A percentile compares a stretch with the other conserved stretches of the same genome.
Evolutionary conservation across 2,329 filamentous ascomycete genomes (phyloP).

Genomic region (Allantophomopsis cytisporea): DNA sequence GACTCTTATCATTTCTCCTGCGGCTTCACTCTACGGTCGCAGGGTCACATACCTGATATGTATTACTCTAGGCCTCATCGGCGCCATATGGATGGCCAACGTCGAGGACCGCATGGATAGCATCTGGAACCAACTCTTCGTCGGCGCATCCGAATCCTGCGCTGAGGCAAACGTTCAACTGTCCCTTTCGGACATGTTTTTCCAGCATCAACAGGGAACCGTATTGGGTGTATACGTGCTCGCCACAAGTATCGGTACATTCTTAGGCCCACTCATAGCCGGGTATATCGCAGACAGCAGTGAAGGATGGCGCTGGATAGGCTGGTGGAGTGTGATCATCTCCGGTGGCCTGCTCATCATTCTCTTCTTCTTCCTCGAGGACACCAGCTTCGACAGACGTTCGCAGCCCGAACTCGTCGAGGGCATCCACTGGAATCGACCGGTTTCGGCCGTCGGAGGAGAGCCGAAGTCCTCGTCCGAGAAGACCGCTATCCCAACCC

Average conservation of each 20-base stretch:
- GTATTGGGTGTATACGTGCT: constrained; percentile 40
- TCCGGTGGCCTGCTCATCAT: constrained; percentile 30
- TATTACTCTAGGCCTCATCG: constrained; percentile 31
- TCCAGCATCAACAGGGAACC: constrained; percentile 39
- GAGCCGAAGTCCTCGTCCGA: too few species aligned
- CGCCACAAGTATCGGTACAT: constrained; percentile 40
- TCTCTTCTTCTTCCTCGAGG: constrained; percentile 36
- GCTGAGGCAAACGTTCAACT: constrained; percentile 42
- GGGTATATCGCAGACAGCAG: constrained; percentile 31
- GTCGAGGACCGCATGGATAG: constrained; percentile 28
- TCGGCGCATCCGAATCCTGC: constrained; percentile 41
- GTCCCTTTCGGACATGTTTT: constrained; percentile 43
- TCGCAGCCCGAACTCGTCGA: background rate
- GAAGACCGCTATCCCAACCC: too few species aligned
- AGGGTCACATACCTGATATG: constrained; percentile 38
- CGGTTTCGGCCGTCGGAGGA: too few species aligned
- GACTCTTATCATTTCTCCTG: constrained; percentile 35
- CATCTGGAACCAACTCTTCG: constrained; percentile 41
- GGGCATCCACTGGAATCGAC: too few species aligned
- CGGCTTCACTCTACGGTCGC: constrained; percentile 38
- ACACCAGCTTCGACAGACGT: constrained; percentile 32
- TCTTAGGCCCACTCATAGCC: constrained; percentile 36
- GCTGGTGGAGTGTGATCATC: constrained; percentile 34
- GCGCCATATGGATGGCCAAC: constrained; percentile 38
- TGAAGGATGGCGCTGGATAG: constrained; percentile 40